These are phyloP conservation scores for Hura crepitans DNA, from an alignment of 441 rosid species.

Conservation along the genomic window DNA sequence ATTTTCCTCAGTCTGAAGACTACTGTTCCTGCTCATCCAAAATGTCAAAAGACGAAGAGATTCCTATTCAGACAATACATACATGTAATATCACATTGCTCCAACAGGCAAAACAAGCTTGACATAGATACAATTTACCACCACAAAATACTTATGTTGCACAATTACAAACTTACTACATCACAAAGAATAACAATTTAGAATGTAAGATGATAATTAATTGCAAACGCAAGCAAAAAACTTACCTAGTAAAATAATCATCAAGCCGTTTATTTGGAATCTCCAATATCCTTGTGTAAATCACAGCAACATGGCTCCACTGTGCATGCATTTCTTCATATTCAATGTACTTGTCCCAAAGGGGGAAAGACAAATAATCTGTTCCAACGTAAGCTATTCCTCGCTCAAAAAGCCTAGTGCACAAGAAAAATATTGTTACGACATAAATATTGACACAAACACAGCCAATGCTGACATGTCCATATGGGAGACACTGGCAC, in stretches of 20 bases:
- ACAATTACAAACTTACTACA: background rate
- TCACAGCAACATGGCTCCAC: slow-evolving; percentile 72
- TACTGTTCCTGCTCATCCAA: slow-evolving; percentile 1
- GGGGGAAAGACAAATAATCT: slow-evolving; percentile 71
- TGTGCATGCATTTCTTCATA: slow-evolving; percentile 86
- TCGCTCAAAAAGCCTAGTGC: slow-evolving; percentile 88
- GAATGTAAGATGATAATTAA: background rate
- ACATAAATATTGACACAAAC: slow-evolving; percentile 22
- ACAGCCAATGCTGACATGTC: slow-evolving; percentile 30
- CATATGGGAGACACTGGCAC: slow-evolving; percentile 29
- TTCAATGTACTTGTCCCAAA: slow-evolving; percentile 96
- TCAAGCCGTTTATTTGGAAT: slow-evolving; percentile 82
- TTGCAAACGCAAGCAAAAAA: background rate
- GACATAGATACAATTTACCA: slow-evolving; percentile 5
- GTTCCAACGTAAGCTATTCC: slow-evolving; percentile 87
- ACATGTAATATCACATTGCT: no score
- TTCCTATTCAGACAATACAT: background rate
- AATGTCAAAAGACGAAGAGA: background rate
- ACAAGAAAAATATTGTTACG: slow-evolving; percentile 30
- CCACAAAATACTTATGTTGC: no score
- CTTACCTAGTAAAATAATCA: slow-evolving; percentile 66
- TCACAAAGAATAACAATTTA: background rate
- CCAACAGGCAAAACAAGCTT: background rate
- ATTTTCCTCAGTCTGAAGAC: background rate
- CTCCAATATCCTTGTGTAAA: slow-evolving; percentile 80